Conservation (phyloP, 2,329 filamentous ascomycete genomes). For the Lecanicillium sp. region DNA sequence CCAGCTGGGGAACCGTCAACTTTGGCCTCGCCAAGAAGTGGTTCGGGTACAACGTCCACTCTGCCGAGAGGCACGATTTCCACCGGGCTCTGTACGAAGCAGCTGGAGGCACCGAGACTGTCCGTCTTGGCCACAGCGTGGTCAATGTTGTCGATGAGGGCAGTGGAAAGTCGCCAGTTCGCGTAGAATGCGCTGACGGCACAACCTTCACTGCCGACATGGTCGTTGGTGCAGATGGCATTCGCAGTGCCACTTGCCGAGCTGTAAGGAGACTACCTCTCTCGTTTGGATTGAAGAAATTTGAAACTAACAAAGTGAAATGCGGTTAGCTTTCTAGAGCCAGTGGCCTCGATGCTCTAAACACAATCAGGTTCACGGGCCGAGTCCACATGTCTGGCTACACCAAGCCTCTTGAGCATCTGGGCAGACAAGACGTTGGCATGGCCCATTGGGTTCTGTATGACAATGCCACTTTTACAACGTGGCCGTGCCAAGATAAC, state of each 20-base stretch:
- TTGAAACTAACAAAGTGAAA: neutral
- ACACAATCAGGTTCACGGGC: conserved; percentile 13
- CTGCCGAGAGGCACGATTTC: conserved; percentile 11
- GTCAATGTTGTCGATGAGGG: conserved; percentile 10
- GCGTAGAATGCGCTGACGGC: conserved; percentile 8
- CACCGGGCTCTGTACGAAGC: conserved; percentile 11
- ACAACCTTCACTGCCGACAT: conserved; percentile 7
- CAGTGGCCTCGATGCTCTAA: conserved; percentile 6
- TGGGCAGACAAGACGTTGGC: conserved; percentile 9
- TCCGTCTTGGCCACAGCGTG: conserved; percentile 8
- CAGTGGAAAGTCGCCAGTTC: conserved; percentile 5
- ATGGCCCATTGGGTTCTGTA: conserved; percentile 14
- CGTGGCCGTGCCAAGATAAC: conserved; percentile 13
- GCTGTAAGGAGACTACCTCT: conserved; percentile 1
- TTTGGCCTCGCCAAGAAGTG: conserved; percentile 4
- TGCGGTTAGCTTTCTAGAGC: too few species aligned
- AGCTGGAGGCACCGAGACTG: conserved; percentile 7
- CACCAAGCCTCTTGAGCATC: conserved; percentile 10
- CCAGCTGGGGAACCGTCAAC: conserved; percentile 10
- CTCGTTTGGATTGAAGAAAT: neutral
- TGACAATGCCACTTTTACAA: conserved; percentile 13
- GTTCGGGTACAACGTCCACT: conserved; percentile 11
- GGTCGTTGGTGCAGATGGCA: conserved; percentile 13
- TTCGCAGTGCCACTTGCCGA: conserved; percentile 10
- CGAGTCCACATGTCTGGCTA: conserved; percentile 13